A percentile compares a stretch with the other conserved stretches of the same genome.
phyloP scores from a whole-genome alignment of 108 stramenopile species.

The Mayamaea pseudoterrestris region DNA sequence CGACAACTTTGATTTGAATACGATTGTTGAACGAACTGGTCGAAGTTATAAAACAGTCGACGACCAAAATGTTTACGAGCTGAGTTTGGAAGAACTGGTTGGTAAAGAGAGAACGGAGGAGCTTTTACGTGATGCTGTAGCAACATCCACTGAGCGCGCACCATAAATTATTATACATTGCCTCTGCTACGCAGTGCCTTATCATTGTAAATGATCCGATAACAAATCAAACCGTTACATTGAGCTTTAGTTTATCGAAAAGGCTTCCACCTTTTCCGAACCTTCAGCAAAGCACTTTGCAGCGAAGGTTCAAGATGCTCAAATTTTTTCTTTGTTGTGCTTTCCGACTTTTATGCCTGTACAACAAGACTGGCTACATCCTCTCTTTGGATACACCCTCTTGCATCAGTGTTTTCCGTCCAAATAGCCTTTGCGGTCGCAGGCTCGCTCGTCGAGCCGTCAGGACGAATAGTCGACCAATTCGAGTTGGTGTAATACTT shows the following conservation, averaged over 20 bases:
- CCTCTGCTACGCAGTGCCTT: no score
- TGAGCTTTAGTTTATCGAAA: no score
- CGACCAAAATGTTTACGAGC: slow-evolving; percentile 61
- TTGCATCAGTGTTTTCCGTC: slow-evolving; percentile 73
- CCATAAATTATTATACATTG: no score
- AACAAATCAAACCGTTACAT: no score
- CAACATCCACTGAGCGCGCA: no score
- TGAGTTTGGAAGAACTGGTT: slow-evolving; percentile 60
- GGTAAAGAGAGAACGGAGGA: slow-evolving; percentile 21
- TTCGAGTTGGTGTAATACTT: slow-evolving; percentile 91
- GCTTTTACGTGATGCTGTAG: no score
- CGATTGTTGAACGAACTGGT: slow-evolving; percentile 32
- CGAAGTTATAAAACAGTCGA: slow-evolving; percentile 50
- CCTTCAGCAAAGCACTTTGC: slow-evolving; percentile 24
- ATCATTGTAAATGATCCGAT: no score
- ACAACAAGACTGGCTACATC: slow-evolving; percentile 79
- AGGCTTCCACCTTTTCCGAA: slow-evolving; percentile 29
- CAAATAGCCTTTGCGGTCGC: slow-evolving; percentile 73
- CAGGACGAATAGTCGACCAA: slow-evolving; percentile 92
- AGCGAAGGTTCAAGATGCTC: slow-evolving; percentile 62
- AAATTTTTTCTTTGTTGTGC: slow-evolving; percentile 55
- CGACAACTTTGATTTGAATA: slow-evolving; percentile 67
- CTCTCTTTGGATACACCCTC: slow-evolving; percentile 80
- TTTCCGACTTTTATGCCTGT: slow-evolving; percentile 39
- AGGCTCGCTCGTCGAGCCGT: slow-evolving; percentile 60